phyloP scores from a whole-genome alignment of 768 basidiomycete species.

The Phaeotremella skinneri region DNA sequence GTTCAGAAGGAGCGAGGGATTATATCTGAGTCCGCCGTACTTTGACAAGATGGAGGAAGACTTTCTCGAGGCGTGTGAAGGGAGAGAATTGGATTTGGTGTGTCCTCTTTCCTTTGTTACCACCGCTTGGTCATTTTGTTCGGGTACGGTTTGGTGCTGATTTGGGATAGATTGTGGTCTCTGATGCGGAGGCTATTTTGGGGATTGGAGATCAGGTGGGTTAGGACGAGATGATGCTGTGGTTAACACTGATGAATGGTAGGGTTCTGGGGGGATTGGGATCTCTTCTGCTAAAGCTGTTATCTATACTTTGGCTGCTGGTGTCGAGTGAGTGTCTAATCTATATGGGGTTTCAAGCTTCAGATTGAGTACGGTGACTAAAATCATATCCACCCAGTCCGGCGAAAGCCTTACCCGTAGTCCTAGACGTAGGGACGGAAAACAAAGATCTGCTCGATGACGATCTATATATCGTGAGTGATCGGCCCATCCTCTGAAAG shows the following conservation, averaged over 20 bases:
- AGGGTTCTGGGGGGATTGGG: constrained; percentile 50
- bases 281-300: constrained; percentile 65
- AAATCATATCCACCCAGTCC: constrained; percentile 28
- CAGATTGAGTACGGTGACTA: not conserved
- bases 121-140: too few species aligned
- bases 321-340: constrained; percentile 44
- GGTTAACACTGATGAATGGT: not conserved
- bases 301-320: constrained; percentile 57
- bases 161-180: constrained; percentile 43
- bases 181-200: constrained; percentile 49
- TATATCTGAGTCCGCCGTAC: constrained; percentile 65
- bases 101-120: constrained; percentile 5
- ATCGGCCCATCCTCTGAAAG: too few species aligned
- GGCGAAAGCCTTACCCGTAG: constrained; percentile 48
- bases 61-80: constrained; percentile 60
- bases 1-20: constrained; percentile 71
- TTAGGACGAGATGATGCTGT: constrained; percentile 1
- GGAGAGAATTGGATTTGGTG: constrained; percentile 43
- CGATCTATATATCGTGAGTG: constrained; percentile 35
- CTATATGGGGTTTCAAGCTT: not conserved
- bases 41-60: constrained; percentile 71
- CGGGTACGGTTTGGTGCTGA: not conserved
- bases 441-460: constrained; percentile 45
- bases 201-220: constrained; percentile 47
- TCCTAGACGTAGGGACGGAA: constrained; percentile 53